phyloP scores from a whole-genome alignment of 352 stramenopile genomes.

The Phytophthora colocasiae region DNA sequence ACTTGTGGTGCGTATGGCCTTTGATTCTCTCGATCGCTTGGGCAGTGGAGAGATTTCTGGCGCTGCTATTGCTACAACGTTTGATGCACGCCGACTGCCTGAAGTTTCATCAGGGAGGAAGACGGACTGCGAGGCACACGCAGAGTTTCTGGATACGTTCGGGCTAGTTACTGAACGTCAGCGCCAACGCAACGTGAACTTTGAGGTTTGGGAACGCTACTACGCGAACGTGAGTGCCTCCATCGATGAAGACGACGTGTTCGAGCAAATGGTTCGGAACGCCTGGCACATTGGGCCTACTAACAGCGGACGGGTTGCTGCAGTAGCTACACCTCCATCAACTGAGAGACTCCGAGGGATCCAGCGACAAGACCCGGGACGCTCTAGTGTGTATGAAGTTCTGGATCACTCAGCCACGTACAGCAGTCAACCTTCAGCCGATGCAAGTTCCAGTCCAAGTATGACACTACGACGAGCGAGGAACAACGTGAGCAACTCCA shows the following conservation, averaged over 20 bases:
- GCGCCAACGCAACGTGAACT: conserved; percentile 65
- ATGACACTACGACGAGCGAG: conserved; percentile 40
- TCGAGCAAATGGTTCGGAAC: conserved; percentile 93
- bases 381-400: conserved; percentile 61
- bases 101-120: conserved; percentile 83
- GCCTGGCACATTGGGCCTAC: conserved; percentile 74
- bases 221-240: conserved; percentile 90
- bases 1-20: conserved; percentile 86
- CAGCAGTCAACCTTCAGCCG: conserved; percentile 1
- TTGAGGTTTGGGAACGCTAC: conserved; percentile 83
- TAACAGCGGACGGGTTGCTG: conserved; percentile 20
- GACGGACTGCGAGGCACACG: conserved; percentile 78
- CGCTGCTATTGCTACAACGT: conserved; percentile 73
- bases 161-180: conserved; percentile 49
- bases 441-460: conserved; percentile 22
- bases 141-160: conserved; percentile 88
- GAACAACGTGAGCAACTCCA: conserved; percentile 59
- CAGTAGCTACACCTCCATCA: background rate
- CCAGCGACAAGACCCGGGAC: conserved; percentile 14
- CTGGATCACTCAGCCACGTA: conserved; percentile 59
- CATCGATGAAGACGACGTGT: conserved; percentile 94
- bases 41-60: conserved; percentile 77
- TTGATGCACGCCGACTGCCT: conserved; percentile 86
- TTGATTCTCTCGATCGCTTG: conserved; percentile 86
- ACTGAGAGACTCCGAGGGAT: conserved; percentile 28